Evolutionary conservation across 2,329 filamentous ascomycete species (phyloP).

Genomic region (Claviceps monticola): DNA sequence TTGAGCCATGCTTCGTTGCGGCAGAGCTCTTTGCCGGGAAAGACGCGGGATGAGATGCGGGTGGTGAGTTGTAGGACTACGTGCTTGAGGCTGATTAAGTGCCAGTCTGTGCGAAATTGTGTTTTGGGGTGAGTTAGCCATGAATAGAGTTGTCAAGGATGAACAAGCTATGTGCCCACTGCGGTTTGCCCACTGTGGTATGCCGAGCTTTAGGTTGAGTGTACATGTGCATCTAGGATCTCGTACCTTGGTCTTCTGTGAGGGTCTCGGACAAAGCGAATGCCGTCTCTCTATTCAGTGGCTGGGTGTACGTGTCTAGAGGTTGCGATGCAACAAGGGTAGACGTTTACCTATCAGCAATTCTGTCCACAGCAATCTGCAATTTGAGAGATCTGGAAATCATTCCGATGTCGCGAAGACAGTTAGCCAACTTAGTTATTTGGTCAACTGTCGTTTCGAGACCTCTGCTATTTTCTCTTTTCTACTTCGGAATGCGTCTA

Average conservation of each 20-base stretch:
- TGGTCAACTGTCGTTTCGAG: background rate
- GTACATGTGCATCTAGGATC: background rate
- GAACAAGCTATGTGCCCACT: no score
- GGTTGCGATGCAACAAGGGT: background rate
- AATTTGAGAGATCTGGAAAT: background rate
- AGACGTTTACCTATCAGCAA: background rate
- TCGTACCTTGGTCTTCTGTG: background rate
- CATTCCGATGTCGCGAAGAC: no score
- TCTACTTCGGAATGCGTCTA: background rate
- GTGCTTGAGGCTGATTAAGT: background rate
- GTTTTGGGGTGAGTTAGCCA: background rate
- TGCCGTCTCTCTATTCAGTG: background rate
- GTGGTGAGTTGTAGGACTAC: background rate
- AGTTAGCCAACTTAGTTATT: background rate
- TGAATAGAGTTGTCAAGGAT: background rate
- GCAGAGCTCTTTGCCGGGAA: slow-evolving; percentile 25
- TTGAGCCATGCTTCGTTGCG: slow-evolving; percentile 31
- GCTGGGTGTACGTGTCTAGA: background rate
- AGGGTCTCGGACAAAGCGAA: background rate
- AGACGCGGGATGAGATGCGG: slow-evolving; percentile 17
- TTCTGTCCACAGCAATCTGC: background rate
- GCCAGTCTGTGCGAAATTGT: slow-evolving; percentile 1
- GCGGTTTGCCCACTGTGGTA: background rate
- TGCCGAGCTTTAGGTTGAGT: background rate
- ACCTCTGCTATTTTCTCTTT: background rate